Evolutionary conservation across 1,284 basidiomycete species (phyloP).

Genomic region (Melampsora americana): DNA sequence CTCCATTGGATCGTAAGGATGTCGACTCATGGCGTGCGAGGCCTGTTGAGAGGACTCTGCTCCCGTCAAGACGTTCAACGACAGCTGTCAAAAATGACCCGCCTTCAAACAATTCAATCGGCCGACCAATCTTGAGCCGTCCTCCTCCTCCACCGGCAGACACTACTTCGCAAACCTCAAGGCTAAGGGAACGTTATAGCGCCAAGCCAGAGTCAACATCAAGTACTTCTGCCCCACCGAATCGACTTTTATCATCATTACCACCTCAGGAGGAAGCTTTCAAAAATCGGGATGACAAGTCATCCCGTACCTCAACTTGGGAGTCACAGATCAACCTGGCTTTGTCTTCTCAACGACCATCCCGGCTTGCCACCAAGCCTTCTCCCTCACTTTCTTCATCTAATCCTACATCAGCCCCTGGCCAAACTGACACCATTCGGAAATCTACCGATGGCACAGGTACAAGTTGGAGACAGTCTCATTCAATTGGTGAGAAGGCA

Average conservation of each 20-base stretch:
- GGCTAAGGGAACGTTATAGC: background rate
- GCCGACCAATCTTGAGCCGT: slow-evolving; percentile 4
- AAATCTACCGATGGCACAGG: background rate
- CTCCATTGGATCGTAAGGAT: slow-evolving; percentile 15
- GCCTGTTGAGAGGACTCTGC: slow-evolving; percentile 3
- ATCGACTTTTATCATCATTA: background rate
- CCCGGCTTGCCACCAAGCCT: background rate
- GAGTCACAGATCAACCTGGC: slow-evolving; percentile 3
- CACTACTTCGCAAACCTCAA: background rate
- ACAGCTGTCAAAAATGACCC: background rate
- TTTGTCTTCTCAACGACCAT: background rate
- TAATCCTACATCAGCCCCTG: background rate
- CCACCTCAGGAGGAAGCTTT: slow-evolving; percentile 38
- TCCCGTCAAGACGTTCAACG: slow-evolving; percentile 1
- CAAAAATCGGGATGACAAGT: slow-evolving; percentile 2
- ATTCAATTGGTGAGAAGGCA: background rate
- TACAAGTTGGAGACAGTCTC: slow-evolving; percentile 6
- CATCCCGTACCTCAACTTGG: background rate
- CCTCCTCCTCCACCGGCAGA: background rate
- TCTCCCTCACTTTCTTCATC: background rate
- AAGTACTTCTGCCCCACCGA: background rate
- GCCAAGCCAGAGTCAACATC: background rate
- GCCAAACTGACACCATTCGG: background rate
- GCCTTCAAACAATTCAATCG: background rate
- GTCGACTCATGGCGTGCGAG: slow-evolving; percentile 34